Evolutionary conservation across 495 filamentous ascomycete species (phyloP).

Genomic region (Talaromyces adpressus): DNA sequence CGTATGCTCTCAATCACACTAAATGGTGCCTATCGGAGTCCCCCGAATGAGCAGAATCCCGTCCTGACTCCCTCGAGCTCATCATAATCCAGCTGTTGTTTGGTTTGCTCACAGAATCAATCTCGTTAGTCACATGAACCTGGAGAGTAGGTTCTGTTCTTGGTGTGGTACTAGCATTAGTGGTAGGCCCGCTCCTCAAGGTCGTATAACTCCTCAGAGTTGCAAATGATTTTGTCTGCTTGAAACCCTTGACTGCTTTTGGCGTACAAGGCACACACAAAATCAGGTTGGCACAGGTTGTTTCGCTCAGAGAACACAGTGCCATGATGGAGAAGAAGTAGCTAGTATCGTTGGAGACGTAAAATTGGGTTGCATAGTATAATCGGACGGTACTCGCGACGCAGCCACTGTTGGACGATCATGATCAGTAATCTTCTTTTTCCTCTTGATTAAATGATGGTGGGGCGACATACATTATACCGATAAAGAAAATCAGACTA

Average conservation of each 20-base stretch:
- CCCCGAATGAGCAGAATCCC: background rate
- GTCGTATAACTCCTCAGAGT: background rate
- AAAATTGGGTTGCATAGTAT: slow-evolving; percentile 1
- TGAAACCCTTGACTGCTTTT: background rate
- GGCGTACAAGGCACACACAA: background rate
- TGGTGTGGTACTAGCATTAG: background rate
- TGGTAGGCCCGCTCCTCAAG: background rate
- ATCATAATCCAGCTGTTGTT: background rate
- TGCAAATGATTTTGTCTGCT: slow-evolving; percentile 1
- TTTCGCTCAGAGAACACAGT: background rate
- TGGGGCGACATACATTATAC: slow-evolving; percentile 12
- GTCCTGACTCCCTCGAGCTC: background rate
- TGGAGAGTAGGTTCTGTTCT: background rate
- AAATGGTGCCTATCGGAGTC: background rate
- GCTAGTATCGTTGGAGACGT: background rate
- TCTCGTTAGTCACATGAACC: background rate
- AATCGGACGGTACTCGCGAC: background rate
- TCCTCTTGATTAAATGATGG: background rate
- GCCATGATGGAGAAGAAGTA: slow-evolving; percentile 3
- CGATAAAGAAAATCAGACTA: slow-evolving; percentile 16
- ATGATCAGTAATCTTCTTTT: background rate
- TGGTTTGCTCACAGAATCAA: slow-evolving; percentile 1
- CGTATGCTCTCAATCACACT: background rate
- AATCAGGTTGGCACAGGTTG: background rate
- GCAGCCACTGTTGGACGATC: background rate